These are phyloP conservation scores for Vaccinium corymbosum DNA, from an alignment of 148 eudicot genomes.

Conservation along the genomic window DNA sequence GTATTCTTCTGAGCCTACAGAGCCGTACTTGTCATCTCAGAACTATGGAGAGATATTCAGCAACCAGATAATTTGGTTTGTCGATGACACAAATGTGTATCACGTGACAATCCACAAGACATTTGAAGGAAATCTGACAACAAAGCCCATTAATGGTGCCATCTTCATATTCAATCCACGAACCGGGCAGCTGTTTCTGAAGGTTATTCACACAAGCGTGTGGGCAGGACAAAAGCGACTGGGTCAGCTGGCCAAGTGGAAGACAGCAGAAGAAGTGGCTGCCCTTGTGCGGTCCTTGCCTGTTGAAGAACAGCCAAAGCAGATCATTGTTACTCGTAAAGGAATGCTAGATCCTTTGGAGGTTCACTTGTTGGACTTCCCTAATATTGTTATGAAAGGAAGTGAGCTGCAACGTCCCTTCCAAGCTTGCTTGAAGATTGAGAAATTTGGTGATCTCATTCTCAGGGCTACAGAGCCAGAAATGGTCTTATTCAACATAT, in stretches of 20 bases:
- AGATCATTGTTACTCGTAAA: slow-evolving; percentile 96
- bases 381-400: slow-evolving; percentile 98
- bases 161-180: slow-evolving; percentile 96
- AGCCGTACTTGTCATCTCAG: slow-evolving; percentile 95
- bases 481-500: slow-evolving; percentile 97
- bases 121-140: slow-evolving; percentile 96
- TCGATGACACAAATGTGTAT: slow-evolving; percentile 97
- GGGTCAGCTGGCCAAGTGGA: slow-evolving; percentile 99
- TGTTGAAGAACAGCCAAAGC: slow-evolving; percentile 97
- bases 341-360: slow-evolving; percentile 99
- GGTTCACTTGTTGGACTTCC: slow-evolving; percentile 95
- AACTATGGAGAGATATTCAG: slow-evolving; percentile 98
- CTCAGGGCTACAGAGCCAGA: slow-evolving; percentile 98
- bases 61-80: slow-evolving; percentile 78
- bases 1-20: slow-evolving; percentile 99
- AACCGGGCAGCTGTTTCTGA: slow-evolving; percentile 92
- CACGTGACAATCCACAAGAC: slow-evolving; percentile 99
- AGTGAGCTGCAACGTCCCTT: slow-evolving; percentile 98
- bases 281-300: slow-evolving; percentile 96
- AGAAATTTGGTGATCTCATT: slow-evolving; percentile 97
- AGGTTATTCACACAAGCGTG: slow-evolving; percentile 74
- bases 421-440: slow-evolving; percentile 99
- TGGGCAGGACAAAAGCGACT: slow-evolving; percentile 99
- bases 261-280: slow-evolving; percentile 99
- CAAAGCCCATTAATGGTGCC: slow-evolving; percentile 98